These are phyloP conservation scores for Neonectria ditissima DNA, from an alignment of 2,329 filamentous ascomycete genomes.

Conservation along the genomic window DNA sequence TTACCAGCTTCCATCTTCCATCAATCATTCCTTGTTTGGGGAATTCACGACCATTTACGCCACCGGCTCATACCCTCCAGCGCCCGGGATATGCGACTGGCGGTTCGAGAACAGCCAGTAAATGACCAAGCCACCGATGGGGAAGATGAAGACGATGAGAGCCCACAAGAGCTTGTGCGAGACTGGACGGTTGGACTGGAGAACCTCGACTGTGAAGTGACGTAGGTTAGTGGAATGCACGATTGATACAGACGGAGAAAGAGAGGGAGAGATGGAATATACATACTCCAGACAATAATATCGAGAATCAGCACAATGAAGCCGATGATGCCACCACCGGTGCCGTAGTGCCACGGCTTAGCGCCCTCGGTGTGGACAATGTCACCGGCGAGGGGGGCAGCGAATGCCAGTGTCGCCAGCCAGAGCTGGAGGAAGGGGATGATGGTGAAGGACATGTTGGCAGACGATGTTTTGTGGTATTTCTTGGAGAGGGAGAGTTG, in stretches of 20 bases:
- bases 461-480: background rate
- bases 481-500: background rate
- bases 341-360: conserved; percentile 68
- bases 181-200: conserved; percentile 71
- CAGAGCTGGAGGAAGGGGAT: conserved; percentile 41
- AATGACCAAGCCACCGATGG: conserved; percentile 69
- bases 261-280: conserved; percentile 21
- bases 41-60: background rate
- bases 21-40: no score
- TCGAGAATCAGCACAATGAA: conserved; percentile 72
- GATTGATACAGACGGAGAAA: conserved; percentile 21
- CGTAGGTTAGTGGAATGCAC: conserved; percentile 7
- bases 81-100: conserved; percentile 62
- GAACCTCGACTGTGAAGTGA: conserved; percentile 65
- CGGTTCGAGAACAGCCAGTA: conserved; percentile 76
- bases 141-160: conserved; percentile 73
- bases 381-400: conserved; percentile 54
- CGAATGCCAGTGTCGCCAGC: conserved; percentile 63
- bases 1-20: no score
- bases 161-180: conserved; percentile 71
- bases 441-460: background rate
- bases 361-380: conserved; percentile 50
- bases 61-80: conserved; percentile 65
- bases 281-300: conserved; percentile 71
- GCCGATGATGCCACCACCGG: conserved; percentile 70